Conservation (phyloP, 306 rosid species). For the Vicia villosa region DNA sequence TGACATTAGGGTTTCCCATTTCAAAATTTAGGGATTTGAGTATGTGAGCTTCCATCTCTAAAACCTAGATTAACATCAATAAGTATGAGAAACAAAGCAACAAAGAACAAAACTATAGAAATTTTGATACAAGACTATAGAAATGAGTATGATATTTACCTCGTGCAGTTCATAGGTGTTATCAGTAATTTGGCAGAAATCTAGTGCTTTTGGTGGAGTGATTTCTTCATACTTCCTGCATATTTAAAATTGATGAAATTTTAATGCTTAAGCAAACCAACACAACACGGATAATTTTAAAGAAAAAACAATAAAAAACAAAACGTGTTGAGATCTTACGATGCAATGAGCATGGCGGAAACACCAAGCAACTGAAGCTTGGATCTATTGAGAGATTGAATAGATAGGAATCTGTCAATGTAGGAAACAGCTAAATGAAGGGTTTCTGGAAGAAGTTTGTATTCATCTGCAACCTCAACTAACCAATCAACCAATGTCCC, state of each 20-base stretch:
- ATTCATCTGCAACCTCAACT: constrained; percentile 86
- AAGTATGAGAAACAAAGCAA: background rate
- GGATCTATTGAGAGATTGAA: constrained; percentile 38
- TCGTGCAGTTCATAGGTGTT: constrained; percentile 56
- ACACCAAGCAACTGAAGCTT: constrained; percentile 74
- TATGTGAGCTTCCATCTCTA: constrained; percentile 77
- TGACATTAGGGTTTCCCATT: constrained; percentile 74
- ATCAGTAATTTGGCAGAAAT: constrained; percentile 73
- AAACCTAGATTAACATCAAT: constrained; percentile 49
- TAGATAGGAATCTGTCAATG: constrained; percentile 67
- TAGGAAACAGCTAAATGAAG: constrained; percentile 61
- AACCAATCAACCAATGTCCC: constrained; percentile 87
- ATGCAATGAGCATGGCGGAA: constrained; percentile 81
- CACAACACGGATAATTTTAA: background rate
- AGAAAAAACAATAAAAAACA: background rate
- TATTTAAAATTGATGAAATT: background rate
- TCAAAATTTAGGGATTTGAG: constrained; percentile 68
- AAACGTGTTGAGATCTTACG: constrained; percentile 47
- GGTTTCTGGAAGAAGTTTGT: constrained; percentile 70
- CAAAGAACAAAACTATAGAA: constrained; percentile 29
- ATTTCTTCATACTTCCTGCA: constrained; percentile 87
- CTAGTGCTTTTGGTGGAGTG: constrained; percentile 66
- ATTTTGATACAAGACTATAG: constrained; percentile 37
- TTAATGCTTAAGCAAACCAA: background rate
- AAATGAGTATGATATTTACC: constrained; percentile 36